These are phyloP conservation scores for Colletotrichum sidae DNA, from an alignment of 2,329 filamentous ascomycete genomes.

Conservation along the genomic window DNA sequence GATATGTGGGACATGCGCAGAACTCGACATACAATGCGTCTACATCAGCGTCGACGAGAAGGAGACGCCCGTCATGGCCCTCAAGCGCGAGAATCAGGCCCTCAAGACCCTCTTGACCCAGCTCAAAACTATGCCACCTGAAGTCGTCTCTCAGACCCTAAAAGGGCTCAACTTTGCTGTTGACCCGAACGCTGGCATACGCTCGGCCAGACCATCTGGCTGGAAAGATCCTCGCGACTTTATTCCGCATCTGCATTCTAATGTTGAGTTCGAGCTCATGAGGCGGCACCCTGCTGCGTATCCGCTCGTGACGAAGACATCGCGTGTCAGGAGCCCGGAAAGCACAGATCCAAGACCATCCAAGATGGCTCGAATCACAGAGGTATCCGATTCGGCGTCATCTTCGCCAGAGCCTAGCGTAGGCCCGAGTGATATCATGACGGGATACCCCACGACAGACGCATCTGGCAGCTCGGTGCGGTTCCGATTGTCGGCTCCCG, in stretches of 20 bases:
- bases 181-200: conserved; percentile 37
- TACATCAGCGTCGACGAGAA: conserved; percentile 38
- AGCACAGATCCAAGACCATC: conserved; percentile 13
- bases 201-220: conserved; percentile 19
- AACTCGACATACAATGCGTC: conserved; percentile 31
- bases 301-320: conserved; percentile 13
- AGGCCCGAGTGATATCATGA: not conserved
- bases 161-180: conserved; percentile 38
- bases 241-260: conserved; percentile 26
- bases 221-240: conserved; percentile 15
- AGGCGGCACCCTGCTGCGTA: conserved; percentile 27
- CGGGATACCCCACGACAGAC: not conserved
- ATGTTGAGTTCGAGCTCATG: conserved; percentile 31
- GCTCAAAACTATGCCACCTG: conserved; percentile 40
- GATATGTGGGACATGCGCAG: conserved; percentile 37
- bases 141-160: conserved; percentile 38
- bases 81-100: conserved; percentile 34
- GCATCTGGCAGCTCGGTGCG: not conserved
- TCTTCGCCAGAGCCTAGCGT: conserved; percentile 8
- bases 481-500: conserved; percentile 34
- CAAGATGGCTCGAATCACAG: conserved; percentile 20
- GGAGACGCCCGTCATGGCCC: conserved; percentile 33
- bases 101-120: conserved; percentile 41
- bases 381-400: conserved; percentile 3
- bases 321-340: not conserved